phyloP scores from a whole-genome alignment of 495 filamentous ascomycete species.

The Clohesyomyces aquaticus region DNA sequence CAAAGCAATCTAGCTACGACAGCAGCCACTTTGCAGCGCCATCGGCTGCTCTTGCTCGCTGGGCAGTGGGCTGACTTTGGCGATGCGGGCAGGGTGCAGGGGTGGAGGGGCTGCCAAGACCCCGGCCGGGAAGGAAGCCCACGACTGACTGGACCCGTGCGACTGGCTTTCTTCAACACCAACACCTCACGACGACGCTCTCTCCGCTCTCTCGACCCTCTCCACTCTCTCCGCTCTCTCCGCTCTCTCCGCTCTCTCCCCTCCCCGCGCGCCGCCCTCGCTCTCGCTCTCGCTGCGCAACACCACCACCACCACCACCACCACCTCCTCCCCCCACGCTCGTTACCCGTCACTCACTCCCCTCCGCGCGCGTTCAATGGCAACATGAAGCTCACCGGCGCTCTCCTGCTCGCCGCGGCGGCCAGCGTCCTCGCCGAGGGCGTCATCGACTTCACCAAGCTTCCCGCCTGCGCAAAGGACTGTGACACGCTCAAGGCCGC shows the following conservation, averaged over 20 bases:
- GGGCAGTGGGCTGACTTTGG: too few relatives aligned
- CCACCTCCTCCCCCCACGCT: background rate
- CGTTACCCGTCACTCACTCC: conserved; percentile 6
- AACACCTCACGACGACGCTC: too few relatives aligned
- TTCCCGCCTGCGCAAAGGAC: conserved; percentile 57
- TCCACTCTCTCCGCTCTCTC: background rate
- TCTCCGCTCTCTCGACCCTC: background rate
- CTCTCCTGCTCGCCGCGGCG: conserved; percentile 28
- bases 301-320: conserved; percentile 1
- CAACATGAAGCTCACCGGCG: conserved; percentile 15
- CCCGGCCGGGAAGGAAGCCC: too few relatives aligned
- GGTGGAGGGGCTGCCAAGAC: too few relatives aligned
- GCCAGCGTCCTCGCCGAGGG: conserved; percentile 31
- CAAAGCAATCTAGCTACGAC: too few relatives aligned
- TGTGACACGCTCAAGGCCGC: conserved; percentile 55
- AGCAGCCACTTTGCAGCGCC: too few relatives aligned
- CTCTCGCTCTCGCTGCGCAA: background rate
- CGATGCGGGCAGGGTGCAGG: too few relatives aligned
- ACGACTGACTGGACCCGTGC: too few relatives aligned
- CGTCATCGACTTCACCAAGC: conserved; percentile 45
- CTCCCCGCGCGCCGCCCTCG: too few relatives aligned
- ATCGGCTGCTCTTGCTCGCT: too few relatives aligned
- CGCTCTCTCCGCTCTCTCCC: too few relatives aligned
- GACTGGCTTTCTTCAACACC: too few relatives aligned
- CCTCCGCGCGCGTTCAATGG: background rate